phyloP scores from a whole-genome alignment of 495 filamentous ascomycete species.

The Penicillium taxi region DNA sequence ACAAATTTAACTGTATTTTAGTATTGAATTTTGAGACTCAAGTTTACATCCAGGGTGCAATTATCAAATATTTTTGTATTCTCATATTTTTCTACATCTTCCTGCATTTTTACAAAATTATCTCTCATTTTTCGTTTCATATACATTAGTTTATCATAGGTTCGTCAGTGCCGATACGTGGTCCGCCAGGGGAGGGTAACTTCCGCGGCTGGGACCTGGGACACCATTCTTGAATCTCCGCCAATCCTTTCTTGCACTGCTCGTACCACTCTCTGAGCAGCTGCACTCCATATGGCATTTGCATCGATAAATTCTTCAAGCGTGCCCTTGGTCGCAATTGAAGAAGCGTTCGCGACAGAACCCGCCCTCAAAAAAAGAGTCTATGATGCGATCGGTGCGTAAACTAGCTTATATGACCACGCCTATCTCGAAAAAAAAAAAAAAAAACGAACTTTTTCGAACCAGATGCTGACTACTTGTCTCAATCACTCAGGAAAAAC shows the following conservation, averaged over 20 bases:
- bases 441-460: too few species aligned
- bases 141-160: not conserved
- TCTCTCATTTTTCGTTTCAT: too few species aligned
- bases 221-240: constrained; percentile 10
- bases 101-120: too few species aligned
- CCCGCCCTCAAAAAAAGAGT: constrained; percentile 38
- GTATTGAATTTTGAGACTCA: constrained; percentile 25
- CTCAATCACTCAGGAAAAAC: constrained; percentile 22
- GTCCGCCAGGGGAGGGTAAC: constrained; percentile 10
- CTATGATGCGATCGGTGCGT: constrained; percentile 44
- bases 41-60: constrained; percentile 5
- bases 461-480: constrained; percentile 13
- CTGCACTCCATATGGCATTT: constrained; percentile 33
- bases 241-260: constrained; percentile 11
- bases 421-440: not conserved
- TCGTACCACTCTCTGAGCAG: constrained; percentile 10
- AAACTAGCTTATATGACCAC: constrained; percentile 4
- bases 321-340: constrained; percentile 21
- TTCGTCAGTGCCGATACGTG: not conserved
- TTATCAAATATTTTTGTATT: not conserved
- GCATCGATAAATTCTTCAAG: constrained; percentile 34
- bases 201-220: constrained; percentile 8
- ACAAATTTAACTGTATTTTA: constrained; percentile 34
- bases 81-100: constrained; percentile 2
- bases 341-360: constrained; percentile 40